A percentile compares a stretch with the other conserved stretches of the same genome.
These are phyloP conservation scores for Geotrichum histeridarum DNA, from an alignment of 1,139 yeast species.

Conservation along the genomic window DNA sequence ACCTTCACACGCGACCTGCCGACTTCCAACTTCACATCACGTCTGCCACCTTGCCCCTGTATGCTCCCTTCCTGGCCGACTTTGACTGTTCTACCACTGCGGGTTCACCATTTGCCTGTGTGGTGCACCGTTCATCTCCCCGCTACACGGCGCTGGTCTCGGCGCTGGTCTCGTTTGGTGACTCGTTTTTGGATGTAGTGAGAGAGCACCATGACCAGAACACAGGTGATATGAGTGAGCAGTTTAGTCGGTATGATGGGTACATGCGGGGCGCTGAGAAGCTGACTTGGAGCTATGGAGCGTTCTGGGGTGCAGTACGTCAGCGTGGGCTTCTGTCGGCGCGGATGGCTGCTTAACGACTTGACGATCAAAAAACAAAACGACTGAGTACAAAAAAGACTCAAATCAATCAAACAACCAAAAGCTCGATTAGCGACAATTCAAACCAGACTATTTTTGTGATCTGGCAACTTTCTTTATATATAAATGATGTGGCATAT, in stretches of 20 bases:
- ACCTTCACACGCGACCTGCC: conserved; percentile 39
- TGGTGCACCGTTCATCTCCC: conserved; percentile 18
- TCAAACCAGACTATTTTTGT: too few relatives aligned
- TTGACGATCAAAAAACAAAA: too few relatives aligned
- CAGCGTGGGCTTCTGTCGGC: conserved; percentile 23
- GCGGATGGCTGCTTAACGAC: not conserved
- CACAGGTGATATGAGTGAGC: conserved; percentile 79
- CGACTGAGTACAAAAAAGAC: too few relatives aligned
- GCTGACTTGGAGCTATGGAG: conserved; percentile 88
- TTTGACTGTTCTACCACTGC: conserved; percentile 10
- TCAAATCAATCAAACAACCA: too few relatives aligned
- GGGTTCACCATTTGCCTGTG: too few relatives aligned
- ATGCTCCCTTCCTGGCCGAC: conserved; percentile 28
- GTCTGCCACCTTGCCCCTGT: conserved; percentile 27
- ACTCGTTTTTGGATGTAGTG: conserved; percentile 68
- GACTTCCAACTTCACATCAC: conserved; percentile 31
- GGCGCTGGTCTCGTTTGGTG: conserved; percentile 47
- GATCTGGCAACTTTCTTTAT: too few relatives aligned
- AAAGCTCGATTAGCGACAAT: too few relatives aligned
- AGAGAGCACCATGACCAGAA: conserved; percentile 58
- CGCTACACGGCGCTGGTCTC: conserved; percentile 23
- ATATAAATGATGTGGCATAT: too few relatives aligned
- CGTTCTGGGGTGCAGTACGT: conserved; percentile 66
- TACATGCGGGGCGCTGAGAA: conserved; percentile 82
- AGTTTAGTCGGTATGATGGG: conserved; percentile 75